Base-by-base conservation (phyloP, 2,329 filamentous ascomycete genomes). In the Verticillium longisporum region DNA sequence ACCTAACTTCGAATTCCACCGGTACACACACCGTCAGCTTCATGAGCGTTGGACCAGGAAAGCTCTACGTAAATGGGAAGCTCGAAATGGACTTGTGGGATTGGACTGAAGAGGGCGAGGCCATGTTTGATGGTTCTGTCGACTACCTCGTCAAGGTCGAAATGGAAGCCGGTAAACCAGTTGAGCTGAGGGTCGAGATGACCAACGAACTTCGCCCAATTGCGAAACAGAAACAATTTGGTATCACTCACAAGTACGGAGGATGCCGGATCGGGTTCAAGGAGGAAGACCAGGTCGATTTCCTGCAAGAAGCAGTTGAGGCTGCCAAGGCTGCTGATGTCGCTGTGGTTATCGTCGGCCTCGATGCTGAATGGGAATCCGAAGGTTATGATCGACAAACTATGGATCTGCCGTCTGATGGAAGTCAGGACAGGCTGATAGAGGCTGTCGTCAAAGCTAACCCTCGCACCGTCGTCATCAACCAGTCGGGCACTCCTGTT, bases 341-440 rank as follows among this genome's bases (percentile, higher is more conserved):
- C 14, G 88, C 88, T 2, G 76, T 91, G 6, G 80, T 91, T 1
- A 81, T 90, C 57, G 83, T 89, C 10, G 88, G 88, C 1, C 78
- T 91, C 1, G 88, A 91, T 69, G 84, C 84, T 6, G 88, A 91
- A 70, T 91, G 88, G 88, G 88, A 91, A 69, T 89, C 87, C 1
- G 88, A 91, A 71, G 88, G 88, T 1, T 89, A 89, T 62, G 88
- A 90, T 69, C 81, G 88, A 56, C 89, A 89, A 70, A 90, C 90
- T 66, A 79, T 92, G 64, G 89, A 88, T 15, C 75, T 91, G 3
- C 91, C 89, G 79, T 79, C 71, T 1, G 70, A 75, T n/a, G 74
- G 85, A 58, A 81, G 83, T 61, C 75, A 87, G 67, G 87, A 90
- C 68, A 80, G 82, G 41, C 80, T 91, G 4, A 79, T 90, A 60